A percentile compares a stretch with the other conserved stretches of the same genome.
Evolutionary conservation across 805 yeast genomes (phyloP).

Genomic region (Candida silvatica): DNA sequence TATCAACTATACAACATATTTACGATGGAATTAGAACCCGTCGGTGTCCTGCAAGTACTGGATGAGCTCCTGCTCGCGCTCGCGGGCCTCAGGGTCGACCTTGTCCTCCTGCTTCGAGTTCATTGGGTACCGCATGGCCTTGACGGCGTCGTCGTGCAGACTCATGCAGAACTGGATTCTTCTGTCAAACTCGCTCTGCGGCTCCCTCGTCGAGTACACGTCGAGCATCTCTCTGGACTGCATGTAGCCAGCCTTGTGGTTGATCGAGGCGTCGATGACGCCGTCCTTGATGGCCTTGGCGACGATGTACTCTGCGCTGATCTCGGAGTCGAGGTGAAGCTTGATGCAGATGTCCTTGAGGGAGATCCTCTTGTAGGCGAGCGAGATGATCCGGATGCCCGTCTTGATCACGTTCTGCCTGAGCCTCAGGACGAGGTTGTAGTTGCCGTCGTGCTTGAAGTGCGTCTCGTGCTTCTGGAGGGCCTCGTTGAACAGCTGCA

Average conservation of each 20-base stretch:
- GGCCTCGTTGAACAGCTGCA: conserved; percentile 68
- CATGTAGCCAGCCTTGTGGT: conserved; percentile 87
- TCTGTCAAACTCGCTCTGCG: conserved; percentile 83
- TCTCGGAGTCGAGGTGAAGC: conserved; percentile 86
- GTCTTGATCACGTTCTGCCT: conserved; percentile 97
- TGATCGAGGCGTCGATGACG: conserved; percentile 89
- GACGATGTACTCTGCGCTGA: conserved; percentile 93
- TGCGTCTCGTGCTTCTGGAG: conserved; percentile 51
- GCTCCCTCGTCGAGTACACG: conserved; percentile 78
- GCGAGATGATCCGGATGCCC: conserved; percentile 87
- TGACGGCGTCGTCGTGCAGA: conserved; percentile 84
- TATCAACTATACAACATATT: too few species aligned
- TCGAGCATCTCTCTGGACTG: conserved; percentile 82
- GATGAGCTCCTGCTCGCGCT: conserved; percentile 37
- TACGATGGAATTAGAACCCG: conserved; percentile 26
- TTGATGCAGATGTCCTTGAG: conserved; percentile 90
- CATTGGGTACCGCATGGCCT: conserved; percentile 89
- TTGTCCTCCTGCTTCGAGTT: conserved; percentile 41
- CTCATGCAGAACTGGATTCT: conserved; percentile 89
- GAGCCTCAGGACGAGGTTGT: conserved; percentile 76
- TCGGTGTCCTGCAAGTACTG: conserved; percentile 42
- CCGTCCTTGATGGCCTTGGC: conserved; percentile 96
- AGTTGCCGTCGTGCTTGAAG: conserved; percentile 71
- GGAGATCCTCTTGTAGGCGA: conserved; percentile 85
- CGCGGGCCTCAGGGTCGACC: conserved; percentile 45